These are phyloP conservation scores for Hordeum pubiflorum DNA, from an alignment of 202 grass and related monocot genomes.

Conservation along the genomic window DNA sequence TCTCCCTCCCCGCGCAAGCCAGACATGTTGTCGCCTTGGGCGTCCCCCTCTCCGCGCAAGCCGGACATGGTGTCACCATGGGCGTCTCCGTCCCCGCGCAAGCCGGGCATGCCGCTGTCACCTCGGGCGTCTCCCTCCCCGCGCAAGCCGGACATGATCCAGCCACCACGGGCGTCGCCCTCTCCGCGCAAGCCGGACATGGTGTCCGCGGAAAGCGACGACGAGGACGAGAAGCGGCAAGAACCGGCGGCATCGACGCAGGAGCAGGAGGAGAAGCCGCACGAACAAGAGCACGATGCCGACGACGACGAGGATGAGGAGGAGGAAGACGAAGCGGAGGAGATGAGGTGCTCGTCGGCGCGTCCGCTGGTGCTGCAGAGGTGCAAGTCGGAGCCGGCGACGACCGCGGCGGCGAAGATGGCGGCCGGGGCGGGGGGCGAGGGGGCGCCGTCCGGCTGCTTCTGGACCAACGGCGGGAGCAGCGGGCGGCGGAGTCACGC, in stretches of 20 bases:
- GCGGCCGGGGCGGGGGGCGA: background rate
- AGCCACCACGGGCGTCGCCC: background rate
- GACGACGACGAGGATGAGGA: background rate
- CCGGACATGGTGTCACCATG: background rate
- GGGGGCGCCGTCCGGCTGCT: slow-evolving; percentile 43
- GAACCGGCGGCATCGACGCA: background rate
- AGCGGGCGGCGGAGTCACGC: slow-evolving; percentile 43
- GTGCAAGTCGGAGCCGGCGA: slow-evolving; percentile 90
- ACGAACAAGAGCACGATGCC: background rate
- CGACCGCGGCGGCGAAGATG: slow-evolving; percentile 42
- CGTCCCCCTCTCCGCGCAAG: background rate
- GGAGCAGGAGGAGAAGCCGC: background rate
- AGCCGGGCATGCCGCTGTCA: background rate
- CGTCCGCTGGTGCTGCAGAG: slow-evolving; percentile 68
- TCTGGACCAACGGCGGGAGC: slow-evolving; percentile 64
- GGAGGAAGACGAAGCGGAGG: slow-evolving; percentile 39
- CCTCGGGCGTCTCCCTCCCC: background rate
- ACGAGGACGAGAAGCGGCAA: background rate
- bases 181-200: slow-evolving; percentile 14
- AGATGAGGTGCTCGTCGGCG: slow-evolving; percentile 67
- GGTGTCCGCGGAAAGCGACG: background rate
- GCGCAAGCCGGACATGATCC: background rate
- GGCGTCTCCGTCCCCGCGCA: background rate
- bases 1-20: slow-evolving; percentile 8
- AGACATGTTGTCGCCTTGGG: background rate